Evolutionary conservation across 345 rosid genomes (phyloP), one percentile per base, ranked within the genome.

Genomic region (Populus ilicifolia): DNA sequence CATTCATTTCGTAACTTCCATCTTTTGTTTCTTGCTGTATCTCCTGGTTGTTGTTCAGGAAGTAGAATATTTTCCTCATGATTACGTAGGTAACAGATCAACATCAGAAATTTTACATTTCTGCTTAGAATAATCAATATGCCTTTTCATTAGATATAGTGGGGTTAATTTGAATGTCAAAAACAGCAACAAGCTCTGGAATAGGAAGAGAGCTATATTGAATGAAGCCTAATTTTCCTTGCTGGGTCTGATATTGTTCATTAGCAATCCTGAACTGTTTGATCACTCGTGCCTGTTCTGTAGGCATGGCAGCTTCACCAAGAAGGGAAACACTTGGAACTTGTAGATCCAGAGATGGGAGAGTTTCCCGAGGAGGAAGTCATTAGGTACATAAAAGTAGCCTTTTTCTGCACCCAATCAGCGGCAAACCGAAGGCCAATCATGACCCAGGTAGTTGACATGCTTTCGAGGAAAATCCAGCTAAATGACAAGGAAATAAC

Each of bases 391-490:
- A 83, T 89, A 48, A 91, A 91, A 78, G 87, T 91, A 38, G 93
- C 96, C 14, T 82, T 91, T 56, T 88, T 91, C 89, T 91, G 96
- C 76, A 85, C 96, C 50, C 96, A 91, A 73, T 84, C 83, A 48
- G 81, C 73, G 33, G 86, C 85, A 17, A 87, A 43, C 72, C 87
- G 90, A 41, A 86, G 96, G 77, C 96, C 93, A 1, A 13, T 43
- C 44, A 89, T 88, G 93, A 85, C 90, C 80, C 91, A 89, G 84
- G 96, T 91, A 39, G 83, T 88, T 2, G 83, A 88, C 38, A 91
- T 91, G 96, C 89, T 91, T 13, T 78, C 90, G 0, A 88, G 52
- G 81, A 76, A 85, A 30, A 83, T 84, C 21, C 81, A 80, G 65
- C 80, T 91, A 65, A 87, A 89, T 2, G 96, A 91, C 63, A 80